phyloP scores from a whole-genome alignment of 2,329 filamentous ascomycete species.

The Colletotrichum trifolii region DNA sequence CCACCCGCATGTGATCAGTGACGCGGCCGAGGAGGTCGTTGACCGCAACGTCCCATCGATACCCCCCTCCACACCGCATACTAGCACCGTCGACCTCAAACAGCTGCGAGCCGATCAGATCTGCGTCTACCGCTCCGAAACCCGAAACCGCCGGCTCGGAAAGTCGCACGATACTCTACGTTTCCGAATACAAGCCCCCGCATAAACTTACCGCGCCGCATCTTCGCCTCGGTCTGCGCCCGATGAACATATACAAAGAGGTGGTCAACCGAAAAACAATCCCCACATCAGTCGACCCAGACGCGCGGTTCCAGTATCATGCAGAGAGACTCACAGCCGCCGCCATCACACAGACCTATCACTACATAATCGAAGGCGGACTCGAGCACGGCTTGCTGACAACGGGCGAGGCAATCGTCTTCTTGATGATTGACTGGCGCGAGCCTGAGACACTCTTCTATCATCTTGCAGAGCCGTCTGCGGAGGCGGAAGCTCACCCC shows the following conservation, averaged over 20 bases:
- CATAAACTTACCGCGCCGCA: not conserved
- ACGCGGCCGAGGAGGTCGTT: slow-evolving; percentile 43
- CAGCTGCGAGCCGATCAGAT: not conserved
- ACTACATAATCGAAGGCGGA: slow-evolving; percentile 60
- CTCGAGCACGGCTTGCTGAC: slow-evolving; percentile 55
- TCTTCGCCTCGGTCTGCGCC: not conserved
- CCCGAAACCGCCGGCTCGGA: not conserved
- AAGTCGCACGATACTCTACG: not conserved
- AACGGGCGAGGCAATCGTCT: slow-evolving; percentile 55
- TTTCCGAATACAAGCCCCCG: not conserved
- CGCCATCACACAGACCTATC: slow-evolving; percentile 58
- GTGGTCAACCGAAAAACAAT: not conserved
- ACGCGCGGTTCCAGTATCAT: no score
- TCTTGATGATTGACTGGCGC: slow-evolving; percentile 50
- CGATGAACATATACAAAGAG: not conserved
- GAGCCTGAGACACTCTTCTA: slow-evolving; percentile 44
- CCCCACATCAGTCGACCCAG: not conserved
- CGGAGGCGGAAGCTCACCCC: slow-evolving; percentile 41
- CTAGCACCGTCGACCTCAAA: not conserved
- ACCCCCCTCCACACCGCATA: not conserved
- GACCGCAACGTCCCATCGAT: slow-evolving; percentile 39
- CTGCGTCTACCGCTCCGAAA: not conserved
- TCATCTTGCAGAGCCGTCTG: slow-evolving; percentile 44
- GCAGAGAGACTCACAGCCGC: slow-evolving; percentile 39
- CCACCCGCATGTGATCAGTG: slow-evolving; percentile 42